Evolutionary conservation across 176 grass and related monocot species (phyloP).

Genomic region (Zoysia japonica): DNA sequence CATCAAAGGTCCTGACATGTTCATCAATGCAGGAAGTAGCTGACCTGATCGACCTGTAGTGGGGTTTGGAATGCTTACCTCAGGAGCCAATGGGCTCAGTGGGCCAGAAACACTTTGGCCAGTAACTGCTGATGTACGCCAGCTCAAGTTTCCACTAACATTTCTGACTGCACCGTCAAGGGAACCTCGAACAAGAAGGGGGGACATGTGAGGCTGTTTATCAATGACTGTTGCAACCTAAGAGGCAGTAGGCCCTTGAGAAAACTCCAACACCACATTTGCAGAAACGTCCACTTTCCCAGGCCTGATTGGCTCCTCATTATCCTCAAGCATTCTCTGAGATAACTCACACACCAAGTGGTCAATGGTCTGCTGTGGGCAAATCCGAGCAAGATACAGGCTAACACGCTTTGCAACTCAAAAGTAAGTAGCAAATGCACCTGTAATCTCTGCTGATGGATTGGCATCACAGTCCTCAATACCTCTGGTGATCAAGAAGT

Average conservation of each 20-base stretch:
- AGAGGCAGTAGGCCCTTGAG: constrained; percentile 72
- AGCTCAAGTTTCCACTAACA: constrained; percentile 87
- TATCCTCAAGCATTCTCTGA: constrained; percentile 93
- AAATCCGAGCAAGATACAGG: constrained; percentile 96
- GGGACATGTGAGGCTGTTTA: constrained; percentile 98
- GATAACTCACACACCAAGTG: constrained; percentile 96
- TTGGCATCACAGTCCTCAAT: constrained; percentile 96
- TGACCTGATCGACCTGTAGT: constrained; percentile 83
- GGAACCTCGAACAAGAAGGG: constrained; percentile 96
- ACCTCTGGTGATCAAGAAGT: constrained; percentile 94
- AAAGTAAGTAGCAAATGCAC: constrained; percentile 95
- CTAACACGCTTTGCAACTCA: constrained; percentile 96
- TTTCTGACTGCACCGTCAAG: constrained; percentile 87
- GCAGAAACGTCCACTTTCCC: constrained; percentile 73
- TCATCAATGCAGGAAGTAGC: constrained; percentile 86
- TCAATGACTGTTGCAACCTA: constrained; percentile 69
- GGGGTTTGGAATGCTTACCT: constrained; percentile 72
- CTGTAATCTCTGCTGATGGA: constrained; percentile 92
- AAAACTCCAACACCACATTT: constrained; percentile 88
- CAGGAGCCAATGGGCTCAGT: constrained; percentile 87
- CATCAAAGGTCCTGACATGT: constrained; percentile 93
- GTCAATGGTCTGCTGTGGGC: constrained; percentile 93
- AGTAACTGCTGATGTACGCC: constrained; percentile 91
- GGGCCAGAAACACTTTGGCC: constrained; percentile 93
- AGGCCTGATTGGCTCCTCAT: constrained; percentile 66